Evolutionary conservation across 2,329 filamentous ascomycete species (phyloP).

Genomic region (Ophiostoma piceae): DNA sequence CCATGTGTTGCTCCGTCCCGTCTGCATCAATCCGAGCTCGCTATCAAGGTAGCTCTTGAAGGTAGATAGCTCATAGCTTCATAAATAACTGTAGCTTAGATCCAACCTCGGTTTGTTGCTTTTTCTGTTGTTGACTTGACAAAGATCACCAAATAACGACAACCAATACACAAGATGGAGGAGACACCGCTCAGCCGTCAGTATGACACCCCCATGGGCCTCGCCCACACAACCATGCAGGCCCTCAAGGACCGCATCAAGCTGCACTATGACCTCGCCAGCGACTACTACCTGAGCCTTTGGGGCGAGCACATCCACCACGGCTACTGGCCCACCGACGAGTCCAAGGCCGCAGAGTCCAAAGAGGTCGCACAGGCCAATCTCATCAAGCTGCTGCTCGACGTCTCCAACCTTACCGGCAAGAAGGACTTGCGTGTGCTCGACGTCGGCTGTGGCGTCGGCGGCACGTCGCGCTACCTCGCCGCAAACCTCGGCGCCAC

Average conservation of each 20-base stretch:
- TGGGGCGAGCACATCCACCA: constrained; percentile 63
- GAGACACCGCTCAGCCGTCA: constrained; percentile 37
- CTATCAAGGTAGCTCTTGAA: background rate
- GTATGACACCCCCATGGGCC: constrained; percentile 43
- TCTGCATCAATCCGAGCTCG: background rate
- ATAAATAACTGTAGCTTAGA: background rate
- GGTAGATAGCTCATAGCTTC: background rate
- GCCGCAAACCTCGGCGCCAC: constrained; percentile 47
- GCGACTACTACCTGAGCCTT: constrained; percentile 57
- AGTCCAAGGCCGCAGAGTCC: constrained; percentile 43
- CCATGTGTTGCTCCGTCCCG: background rate
- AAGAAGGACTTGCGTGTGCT: constrained; percentile 38
- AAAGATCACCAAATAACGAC: background rate
- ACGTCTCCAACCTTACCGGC: constrained; percentile 39
- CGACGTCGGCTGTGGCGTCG: constrained; percentile 57
- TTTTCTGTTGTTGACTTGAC: background rate
- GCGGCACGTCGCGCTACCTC: constrained; percentile 54
- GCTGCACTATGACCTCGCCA: constrained; percentile 56
- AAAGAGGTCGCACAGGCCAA: constrained; percentile 56
- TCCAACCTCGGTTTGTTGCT: background rate
- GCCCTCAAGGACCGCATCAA: constrained; percentile 54
- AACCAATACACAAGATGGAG: background rate
- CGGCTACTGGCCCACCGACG: constrained; percentile 51
- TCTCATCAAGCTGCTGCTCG: constrained; percentile 51
- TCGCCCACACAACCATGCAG: constrained; percentile 44